A percentile compares a stretch with the other conserved stretches of the same genome.
Evolutionary conservation across 257 asterid genomes (phyloP).

Genomic region (Gardenia jasminoides): DNA sequence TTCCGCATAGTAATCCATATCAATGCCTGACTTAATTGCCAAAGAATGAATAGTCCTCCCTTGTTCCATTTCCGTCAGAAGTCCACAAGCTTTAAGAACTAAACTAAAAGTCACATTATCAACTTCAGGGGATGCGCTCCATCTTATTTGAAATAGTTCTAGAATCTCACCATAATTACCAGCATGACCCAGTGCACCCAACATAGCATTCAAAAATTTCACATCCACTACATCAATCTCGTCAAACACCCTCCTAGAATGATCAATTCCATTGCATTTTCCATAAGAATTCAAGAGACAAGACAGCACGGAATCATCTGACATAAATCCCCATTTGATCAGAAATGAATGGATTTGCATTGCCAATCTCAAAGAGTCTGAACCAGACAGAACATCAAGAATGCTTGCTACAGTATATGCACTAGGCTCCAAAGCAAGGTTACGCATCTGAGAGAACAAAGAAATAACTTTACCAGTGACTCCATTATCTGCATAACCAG

Average conservation of each 20-base stretch:
- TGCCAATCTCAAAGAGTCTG: conserved; percentile 4
- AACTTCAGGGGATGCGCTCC: conserved; percentile 11
- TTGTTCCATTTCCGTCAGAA: conserved; percentile 17
- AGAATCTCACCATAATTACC: conserved; percentile 2
- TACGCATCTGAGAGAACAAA: conserved; percentile 19
- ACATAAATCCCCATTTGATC: conserved; percentile 17
- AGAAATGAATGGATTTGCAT: conserved; percentile 23
- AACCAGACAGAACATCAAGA: conserved; percentile 15
- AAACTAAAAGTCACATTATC: conserved; percentile 11
- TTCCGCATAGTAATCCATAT: conserved; percentile 15
- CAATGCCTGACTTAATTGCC: conserved; percentile 15
- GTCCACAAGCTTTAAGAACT: conserved; percentile 25
- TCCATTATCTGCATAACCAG: conserved; percentile 22
- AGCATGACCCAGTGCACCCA: conserved; percentile 14
- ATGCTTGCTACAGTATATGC: conserved; percentile 21
- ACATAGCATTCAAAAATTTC: conserved; percentile 18
- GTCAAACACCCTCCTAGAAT: conserved; percentile 10
- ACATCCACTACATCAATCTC: conserved; percentile 14
- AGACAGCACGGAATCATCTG: conserved; percentile 18
- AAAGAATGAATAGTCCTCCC: conserved; percentile 19
- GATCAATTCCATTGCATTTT: conserved; percentile 8
- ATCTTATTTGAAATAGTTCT: conserved; percentile 8
- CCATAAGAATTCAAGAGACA: conserved; percentile 26
- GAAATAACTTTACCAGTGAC: neutral
- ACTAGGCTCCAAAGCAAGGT: conserved; percentile 9